Percentiles rank a stretch among this genome's conserved stretches.
phyloP scores from a whole-genome alignment of 306 rosid genomes.

The Cucurbita ficifolia region DNA sequence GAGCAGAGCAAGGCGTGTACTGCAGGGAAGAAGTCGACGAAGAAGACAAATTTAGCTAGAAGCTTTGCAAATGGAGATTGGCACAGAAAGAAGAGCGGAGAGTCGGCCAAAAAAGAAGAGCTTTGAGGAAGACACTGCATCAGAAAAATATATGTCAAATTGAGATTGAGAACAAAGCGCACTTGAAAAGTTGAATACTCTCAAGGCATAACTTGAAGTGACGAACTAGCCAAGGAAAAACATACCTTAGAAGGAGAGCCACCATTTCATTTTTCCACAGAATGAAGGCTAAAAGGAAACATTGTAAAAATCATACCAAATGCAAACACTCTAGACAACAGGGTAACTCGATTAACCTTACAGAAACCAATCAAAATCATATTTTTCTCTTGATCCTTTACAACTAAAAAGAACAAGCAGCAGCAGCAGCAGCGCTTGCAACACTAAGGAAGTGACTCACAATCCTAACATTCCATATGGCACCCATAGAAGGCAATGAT shows the following conservation, averaged over 20 bases:
- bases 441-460: neutral
- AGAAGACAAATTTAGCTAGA: conserved; percentile 15
- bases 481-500: neutral
- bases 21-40: conserved; percentile 7
- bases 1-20: conserved; percentile 53
- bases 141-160: neutral
- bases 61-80: neutral
- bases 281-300: neutral
- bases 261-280: neutral
- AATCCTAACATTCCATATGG: neutral
- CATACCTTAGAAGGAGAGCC: too few species aligned
- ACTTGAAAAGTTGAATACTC: neutral
- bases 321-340: neutral
- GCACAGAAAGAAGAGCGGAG: conserved; percentile 1
- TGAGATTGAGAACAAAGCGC: neutral
- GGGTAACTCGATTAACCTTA: neutral
- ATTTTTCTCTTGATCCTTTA: neutral
- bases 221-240: too few species aligned
- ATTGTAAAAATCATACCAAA: neutral
- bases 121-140: conserved; percentile 22
- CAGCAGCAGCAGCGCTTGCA: neutral
- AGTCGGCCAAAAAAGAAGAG: conserved; percentile 5
- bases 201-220: too few species aligned
- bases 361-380: neutral
- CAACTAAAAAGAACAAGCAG: neutral